These are phyloP conservation scores for Fusarium burgessii DNA, from an alignment of 2,329 filamentous ascomycete genomes.

Conservation along the genomic window DNA sequence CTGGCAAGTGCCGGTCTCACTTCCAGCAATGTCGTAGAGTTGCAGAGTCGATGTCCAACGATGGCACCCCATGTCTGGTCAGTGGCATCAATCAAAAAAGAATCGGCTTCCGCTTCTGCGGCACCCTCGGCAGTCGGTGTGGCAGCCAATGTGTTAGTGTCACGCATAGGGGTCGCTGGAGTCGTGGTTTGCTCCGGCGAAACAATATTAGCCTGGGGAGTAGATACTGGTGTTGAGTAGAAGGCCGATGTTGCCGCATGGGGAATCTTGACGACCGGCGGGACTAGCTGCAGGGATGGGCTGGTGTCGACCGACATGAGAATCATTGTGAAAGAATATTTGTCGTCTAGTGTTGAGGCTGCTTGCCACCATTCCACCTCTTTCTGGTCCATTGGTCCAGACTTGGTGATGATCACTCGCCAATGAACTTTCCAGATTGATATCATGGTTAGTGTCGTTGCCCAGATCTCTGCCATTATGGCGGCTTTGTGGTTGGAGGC, in stretches of 20 bases:
- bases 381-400: conserved; percentile 73
- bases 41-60: conserved; percentile 73
- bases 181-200: conserved; percentile 71
- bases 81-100: conserved; percentile 76
- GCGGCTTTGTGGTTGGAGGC: conserved; percentile 63
- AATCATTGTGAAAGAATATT: conserved; percentile 65
- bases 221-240: conserved; percentile 75
- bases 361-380: conserved; percentile 72
- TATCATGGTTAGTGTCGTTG: conserved; percentile 79
- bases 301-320: conserved; percentile 74
- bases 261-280: conserved; percentile 64
- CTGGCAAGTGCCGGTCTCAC: conserved; percentile 69
- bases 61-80: conserved; percentile 84
- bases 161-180: conserved; percentile 62
- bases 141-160: conserved; percentile 55
- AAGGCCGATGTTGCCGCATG: conserved; percentile 58
- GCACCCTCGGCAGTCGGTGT: conserved; percentile 59
- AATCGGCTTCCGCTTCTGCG: conserved; percentile 64
- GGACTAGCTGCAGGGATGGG: conserved; percentile 72
- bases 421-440: conserved; percentile 78
- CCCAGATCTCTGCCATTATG: conserved; percentile 81
- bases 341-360: conserved; percentile 64
- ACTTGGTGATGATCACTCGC: conserved; percentile 81
- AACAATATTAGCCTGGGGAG: conserved; percentile 69
- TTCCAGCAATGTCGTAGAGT: conserved; percentile 66